Conservation (phyloP, 2,329 filamentous ascomycete species). For the Remersonia thermophila region DNA sequence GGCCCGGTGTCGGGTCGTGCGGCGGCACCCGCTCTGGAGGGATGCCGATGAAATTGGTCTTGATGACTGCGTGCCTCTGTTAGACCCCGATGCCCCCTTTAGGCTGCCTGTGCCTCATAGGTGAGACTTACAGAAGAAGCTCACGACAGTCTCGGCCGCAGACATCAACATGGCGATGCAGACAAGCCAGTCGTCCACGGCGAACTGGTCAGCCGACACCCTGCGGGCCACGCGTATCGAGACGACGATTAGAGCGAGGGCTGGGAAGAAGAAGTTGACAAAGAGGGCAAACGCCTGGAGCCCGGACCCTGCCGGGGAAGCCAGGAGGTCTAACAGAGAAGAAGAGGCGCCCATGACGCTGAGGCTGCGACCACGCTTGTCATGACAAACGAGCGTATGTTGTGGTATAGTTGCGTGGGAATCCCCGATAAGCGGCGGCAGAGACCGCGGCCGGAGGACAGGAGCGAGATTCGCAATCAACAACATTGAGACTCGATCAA, state of each 20-base stretch:
- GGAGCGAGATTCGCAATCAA: conserved; percentile 4
- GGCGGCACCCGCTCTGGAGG: conserved; percentile 13
- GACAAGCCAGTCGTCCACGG: conserved; percentile 22
- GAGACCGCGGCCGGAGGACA: background rate
- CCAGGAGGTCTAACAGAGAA: conserved; percentile 7
- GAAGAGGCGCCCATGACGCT: conserved; percentile 15
- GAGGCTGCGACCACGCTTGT: conserved; percentile 9
- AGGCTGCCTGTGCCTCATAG: too few relatives aligned
- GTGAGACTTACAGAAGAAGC: conserved; percentile 20
- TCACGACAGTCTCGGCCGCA: conserved; percentile 18
- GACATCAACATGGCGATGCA: conserved; percentile 22
- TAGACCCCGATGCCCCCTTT: background rate
- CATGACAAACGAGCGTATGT: conserved; percentile 14
- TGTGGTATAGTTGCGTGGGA: conserved; percentile 1
- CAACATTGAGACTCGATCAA: conserved; percentile 5
- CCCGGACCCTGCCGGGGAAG: conserved; percentile 10
- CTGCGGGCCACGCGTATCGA: conserved; percentile 17
- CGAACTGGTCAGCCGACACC: conserved; percentile 17
- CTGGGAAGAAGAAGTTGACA: conserved; percentile 21
- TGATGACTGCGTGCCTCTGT: conserved; percentile 17
- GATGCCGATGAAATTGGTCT: conserved; percentile 22
- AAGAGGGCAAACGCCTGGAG: conserved; percentile 21
- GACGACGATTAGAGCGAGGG: conserved; percentile 19
- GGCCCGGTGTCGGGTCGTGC: conserved; percentile 16
- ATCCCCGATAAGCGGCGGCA: conserved; percentile 9